Conservation (phyloP, 75 land plant genomes). For the Sequoia sempervirens region DNA sequence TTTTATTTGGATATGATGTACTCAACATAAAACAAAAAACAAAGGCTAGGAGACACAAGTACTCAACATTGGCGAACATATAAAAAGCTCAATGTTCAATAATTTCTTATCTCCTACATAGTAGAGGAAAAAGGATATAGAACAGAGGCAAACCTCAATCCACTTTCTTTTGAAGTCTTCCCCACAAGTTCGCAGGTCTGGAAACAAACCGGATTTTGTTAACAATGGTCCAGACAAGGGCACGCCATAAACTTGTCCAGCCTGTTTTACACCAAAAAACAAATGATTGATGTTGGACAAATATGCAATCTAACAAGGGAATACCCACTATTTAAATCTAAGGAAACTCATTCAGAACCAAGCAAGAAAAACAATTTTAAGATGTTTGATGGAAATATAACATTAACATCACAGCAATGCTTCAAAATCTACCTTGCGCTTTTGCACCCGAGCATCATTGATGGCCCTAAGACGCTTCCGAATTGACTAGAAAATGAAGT, state of each 20-base stretch:
- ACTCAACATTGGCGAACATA: not conserved
- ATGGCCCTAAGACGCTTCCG: conserved; percentile 80
- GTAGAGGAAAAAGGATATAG: not conserved
- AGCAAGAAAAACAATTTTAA: not conserved
- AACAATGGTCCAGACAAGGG: conserved; percentile 78
- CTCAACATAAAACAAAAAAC: not conserved
- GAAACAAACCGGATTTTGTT: conserved; percentile 73
- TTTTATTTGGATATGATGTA: not conserved
- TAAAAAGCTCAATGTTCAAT: not conserved
- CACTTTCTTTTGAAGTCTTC: conserved; percentile 89
- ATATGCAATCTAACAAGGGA: not conserved
- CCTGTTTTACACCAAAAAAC: conserved; percentile 37
- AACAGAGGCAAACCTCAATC: conserved; percentile 75
- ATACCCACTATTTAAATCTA: not conserved
- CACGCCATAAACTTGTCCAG: conserved; percentile 96
- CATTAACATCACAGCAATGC: not conserved
- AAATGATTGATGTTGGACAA: not conserved
- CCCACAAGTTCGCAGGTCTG: conserved; percentile 72
- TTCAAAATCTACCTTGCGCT: conserved; percentile 71
- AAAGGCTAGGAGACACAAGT: not conserved
- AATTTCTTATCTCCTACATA: not conserved
- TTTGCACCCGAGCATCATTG: conserved; percentile 88
- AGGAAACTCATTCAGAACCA: not conserved
- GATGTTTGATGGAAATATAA: not conserved
- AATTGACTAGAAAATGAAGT: conserved; percentile 52